Evolutionary conservation across 1,284 basidiomycete genomes (phyloP).

Genomic region (Boletus smithii): DNA sequence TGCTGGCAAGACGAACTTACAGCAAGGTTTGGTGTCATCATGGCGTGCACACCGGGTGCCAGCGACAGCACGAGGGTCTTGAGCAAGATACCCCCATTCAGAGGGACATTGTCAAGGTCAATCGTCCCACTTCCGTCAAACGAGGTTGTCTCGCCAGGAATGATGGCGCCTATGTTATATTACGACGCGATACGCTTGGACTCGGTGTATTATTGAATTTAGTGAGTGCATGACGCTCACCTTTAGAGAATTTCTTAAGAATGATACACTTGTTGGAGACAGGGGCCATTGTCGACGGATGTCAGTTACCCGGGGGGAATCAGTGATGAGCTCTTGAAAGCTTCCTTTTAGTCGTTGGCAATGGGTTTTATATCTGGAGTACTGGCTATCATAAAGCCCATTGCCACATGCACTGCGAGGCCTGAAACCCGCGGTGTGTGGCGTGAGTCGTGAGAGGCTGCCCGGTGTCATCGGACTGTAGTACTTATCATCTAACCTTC

Average conservation of each 20-base stretch:
- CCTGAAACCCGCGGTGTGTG: too few relatives aligned
- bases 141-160: slow-evolving; percentile 14
- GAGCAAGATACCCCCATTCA: slow-evolving; percentile 16
- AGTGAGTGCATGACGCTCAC: neutral
- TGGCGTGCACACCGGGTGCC: slow-evolving; percentile 5
- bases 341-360: neutral
- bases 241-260: neutral
- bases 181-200: too few relatives aligned
- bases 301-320: neutral
- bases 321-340: neutral
- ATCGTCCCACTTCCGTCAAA: slow-evolving; percentile 16
- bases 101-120: slow-evolving; percentile 13
- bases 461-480: too few relatives aligned
- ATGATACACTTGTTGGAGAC: neutral
- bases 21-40: slow-evolving; percentile 5
- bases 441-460: too few relatives aligned
- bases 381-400: too few relatives aligned
- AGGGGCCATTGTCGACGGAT: neutral
- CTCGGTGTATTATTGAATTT: too few relatives aligned
- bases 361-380: too few relatives aligned
- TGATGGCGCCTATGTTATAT: neutral
- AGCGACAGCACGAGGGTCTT: slow-evolving; percentile 18
- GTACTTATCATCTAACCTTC: too few relatives aligned
- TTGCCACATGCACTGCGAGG: too few relatives aligned
- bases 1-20: neutral